Evolutionary conservation across 2,329 filamentous ascomycete species (phyloP).

Genomic region (Monilinia polystroma): DNA sequence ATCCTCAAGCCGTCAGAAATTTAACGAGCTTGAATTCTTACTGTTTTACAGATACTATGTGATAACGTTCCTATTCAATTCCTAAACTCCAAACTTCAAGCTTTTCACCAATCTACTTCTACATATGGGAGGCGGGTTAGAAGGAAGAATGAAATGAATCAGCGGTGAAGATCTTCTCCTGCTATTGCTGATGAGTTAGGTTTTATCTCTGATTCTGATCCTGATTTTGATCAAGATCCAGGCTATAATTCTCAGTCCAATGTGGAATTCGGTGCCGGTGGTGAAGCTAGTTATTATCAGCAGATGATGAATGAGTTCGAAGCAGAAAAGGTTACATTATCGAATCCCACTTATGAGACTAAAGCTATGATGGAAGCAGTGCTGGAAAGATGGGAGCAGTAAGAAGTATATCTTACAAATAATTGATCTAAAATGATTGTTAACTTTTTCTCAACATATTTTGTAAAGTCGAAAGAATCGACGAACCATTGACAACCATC

Average conservation of each 20-base stretch:
- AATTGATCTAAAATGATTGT: too few species aligned
- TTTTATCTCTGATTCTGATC: neutral
- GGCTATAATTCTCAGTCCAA: conserved; percentile 18
- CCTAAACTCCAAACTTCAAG: neutral
- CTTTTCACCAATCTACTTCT: neutral
- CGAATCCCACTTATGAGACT: too few species aligned
- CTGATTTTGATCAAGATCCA: conserved; percentile 2
- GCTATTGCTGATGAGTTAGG: neutral
- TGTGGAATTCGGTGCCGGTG: conserved; percentile 25
- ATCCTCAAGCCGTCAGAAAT: neutral
- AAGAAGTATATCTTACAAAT: too few species aligned
- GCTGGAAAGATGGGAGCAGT: too few species aligned
- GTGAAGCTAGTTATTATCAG: conserved; percentile 27
- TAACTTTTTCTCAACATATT: too few species aligned
- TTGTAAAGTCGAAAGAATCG: too few species aligned
- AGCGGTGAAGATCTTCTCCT: neutral
- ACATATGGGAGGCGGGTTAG: conserved; percentile 13
- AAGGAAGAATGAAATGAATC: conserved; percentile 19
- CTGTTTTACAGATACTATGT: neutral
- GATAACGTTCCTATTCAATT: neutral
- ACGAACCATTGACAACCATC: too few species aligned
- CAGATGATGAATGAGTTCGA: too few species aligned
- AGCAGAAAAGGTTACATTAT: too few species aligned
- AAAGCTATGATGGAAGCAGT: too few species aligned
- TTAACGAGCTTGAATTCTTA: neutral